Base-by-base conservation (phyloP, 225 moss, liverwort and hornwort species). In the Climacium dendroides region DNA sequence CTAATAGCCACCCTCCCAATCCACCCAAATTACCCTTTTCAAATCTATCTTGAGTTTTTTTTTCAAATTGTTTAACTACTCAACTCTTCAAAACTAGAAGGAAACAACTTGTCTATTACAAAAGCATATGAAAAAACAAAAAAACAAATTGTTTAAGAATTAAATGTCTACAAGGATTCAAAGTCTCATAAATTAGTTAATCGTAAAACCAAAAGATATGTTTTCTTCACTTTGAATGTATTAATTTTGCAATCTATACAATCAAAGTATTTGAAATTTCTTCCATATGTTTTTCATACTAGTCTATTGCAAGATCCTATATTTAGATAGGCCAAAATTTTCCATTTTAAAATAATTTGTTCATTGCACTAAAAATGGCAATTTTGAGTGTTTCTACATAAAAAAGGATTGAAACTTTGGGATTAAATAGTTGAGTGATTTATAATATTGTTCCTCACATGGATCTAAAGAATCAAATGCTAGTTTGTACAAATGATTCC, bases 371-470 rank as follows among this genome's bases (percentile, higher is more conserved):
- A 11, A 8, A 24, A 39, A 39, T 23, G 14, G 1, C 3, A 24
- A 3, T 69, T 8, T 39, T 13, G 1, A 69, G 0, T 4, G 0
- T 69, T 69, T 69, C 37, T 39, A 23, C 1, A 0, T 4, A 13
- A 13, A 67, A 67, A 13, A 4, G 6, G 0, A 2, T 13, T 23
- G 12, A 13, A 4, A 67, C 13, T 13, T 23, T 67, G 13, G 67
- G 4, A 0, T 39, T 13, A 66, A 20, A 39, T 37, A 39, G 5
- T 23, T 22, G 7, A 69, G 24, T 37, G 67, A 3, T 69, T 13
- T 12, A 13, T 67, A 37, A 13, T 6, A 39, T 1, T 13, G 1
- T 4, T 37, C 7, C 13, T 65, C 6, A 3, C 5, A 11, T 19
- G 6, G 3, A 11, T 19, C 7, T 24, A 69, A 41, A 41, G 2